Evolutionary conservation across 768 basidiomycete genomes (phyloP).

Genomic region (Boletus coccyginus): DNA sequence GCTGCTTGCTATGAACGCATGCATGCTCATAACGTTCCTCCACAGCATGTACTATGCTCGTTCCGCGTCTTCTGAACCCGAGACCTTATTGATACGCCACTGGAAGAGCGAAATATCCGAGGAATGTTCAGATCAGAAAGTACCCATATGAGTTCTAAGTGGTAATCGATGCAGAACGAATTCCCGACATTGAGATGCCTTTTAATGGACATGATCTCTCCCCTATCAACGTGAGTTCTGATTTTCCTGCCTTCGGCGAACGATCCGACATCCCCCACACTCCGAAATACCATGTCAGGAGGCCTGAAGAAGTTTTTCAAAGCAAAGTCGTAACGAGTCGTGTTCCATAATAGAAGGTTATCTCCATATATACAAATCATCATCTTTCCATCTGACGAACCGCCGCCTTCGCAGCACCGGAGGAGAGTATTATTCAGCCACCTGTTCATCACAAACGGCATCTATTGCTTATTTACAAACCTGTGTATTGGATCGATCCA

Average conservation of each 20-base stretch:
- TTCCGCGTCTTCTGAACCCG: neutral
- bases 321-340: neutral
- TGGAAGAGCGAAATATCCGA: slow-evolving; percentile 10
- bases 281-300: neutral
- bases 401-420: neutral
- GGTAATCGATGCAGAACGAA: neutral
- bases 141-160: neutral
- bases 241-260: neutral
- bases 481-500: slow-evolving; percentile 10
- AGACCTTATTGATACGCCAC: neutral
- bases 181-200: neutral
- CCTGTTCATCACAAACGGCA: neutral
- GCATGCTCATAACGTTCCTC: neutral
- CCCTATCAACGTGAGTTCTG: slow-evolving; percentile 2
- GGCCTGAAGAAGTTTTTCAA: neutral
- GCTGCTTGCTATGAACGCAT: neutral
- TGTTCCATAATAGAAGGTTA: neutral
- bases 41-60: neutral
- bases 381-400: neutral
- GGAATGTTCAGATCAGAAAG: neutral
- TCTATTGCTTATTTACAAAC: slow-evolving; percentile 1
- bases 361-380: neutral
- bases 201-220: slow-evolving; percentile 8
- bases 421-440: neutral
- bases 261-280: neutral